Percentiles rank a stretch among this genome's conserved stretches.
Conservation (phyloP, 2,329 filamentous ascomycete genomes). For the Diaporthe humulicola region DNA sequence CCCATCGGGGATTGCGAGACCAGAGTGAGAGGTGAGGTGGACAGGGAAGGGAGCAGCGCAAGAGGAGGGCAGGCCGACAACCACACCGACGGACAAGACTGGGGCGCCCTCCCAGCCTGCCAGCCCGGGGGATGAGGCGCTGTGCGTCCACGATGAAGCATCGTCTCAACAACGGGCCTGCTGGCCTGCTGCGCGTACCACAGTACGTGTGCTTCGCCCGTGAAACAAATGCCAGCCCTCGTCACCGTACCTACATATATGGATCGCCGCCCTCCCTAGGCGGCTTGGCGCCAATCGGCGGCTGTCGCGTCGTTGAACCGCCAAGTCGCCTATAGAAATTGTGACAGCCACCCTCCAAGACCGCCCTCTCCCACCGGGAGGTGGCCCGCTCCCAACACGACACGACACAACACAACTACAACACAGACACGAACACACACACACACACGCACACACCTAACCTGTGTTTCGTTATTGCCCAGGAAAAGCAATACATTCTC, state of each 20-base stretch:
- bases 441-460: constrained; percentile 10
- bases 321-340: constrained; percentile 30
- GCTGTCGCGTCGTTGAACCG: constrained; percentile 27
- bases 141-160: constrained; percentile 17
- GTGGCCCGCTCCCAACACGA: constrained; percentile 7
- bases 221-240: constrained; percentile 16
- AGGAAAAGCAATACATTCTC: constrained; percentile 13
- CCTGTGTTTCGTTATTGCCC: constrained; percentile 22
- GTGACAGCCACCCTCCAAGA: not conserved
- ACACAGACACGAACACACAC: not conserved
- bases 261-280: constrained; percentile 17
- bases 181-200: constrained; percentile 9
- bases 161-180: constrained; percentile 9
- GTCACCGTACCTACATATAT: constrained; percentile 27
- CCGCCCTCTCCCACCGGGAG: not conserved
- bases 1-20: constrained; percentile 18
- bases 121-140: not conserved
- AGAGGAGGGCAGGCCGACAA: not conserved
- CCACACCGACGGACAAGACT: constrained; percentile 3
- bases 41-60: not conserved
- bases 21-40: not conserved
- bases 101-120: not conserved
- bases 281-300: constrained; percentile 37
- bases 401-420: not conserved
- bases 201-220: not conserved